Evolutionary conservation across 2,329 filamentous ascomycete genomes (phyloP).

Genomic region (Aspergillus tubingensis): DNA sequence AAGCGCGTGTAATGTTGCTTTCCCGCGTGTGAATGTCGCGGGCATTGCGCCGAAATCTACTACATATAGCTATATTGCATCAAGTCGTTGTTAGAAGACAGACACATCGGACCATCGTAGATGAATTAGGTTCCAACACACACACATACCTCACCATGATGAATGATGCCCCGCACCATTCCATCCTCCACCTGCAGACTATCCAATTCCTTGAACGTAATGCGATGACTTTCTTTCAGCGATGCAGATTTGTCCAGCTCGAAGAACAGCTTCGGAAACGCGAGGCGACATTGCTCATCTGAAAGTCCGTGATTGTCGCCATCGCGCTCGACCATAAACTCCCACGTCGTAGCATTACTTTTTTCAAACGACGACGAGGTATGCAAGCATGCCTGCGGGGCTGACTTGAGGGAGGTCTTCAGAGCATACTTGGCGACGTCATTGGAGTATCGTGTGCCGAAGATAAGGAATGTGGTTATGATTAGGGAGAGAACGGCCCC

Average conservation of each 20-base stretch:
- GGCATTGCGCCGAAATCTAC: slow-evolving; percentile 38
- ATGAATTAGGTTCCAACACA: slow-evolving; percentile 14
- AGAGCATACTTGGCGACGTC: slow-evolving; percentile 24
- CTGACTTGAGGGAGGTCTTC: slow-evolving; percentile 17
- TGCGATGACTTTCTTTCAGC: slow-evolving; percentile 22
- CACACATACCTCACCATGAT: slow-evolving; percentile 40
- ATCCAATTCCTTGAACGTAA: slow-evolving; percentile 40
- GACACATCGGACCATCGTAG: not conserved
- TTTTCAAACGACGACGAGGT: not conserved
- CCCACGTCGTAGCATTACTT: slow-evolving; percentile 27
- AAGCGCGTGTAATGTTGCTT: slow-evolving; percentile 50
- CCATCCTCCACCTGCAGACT: slow-evolving; percentile 35
- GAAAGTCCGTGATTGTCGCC: slow-evolving; percentile 41
- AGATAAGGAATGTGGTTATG: slow-evolving; percentile 31
- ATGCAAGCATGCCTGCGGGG: slow-evolving; percentile 8
- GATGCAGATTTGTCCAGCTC: slow-evolving; percentile 39
- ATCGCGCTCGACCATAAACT: slow-evolving; percentile 37
- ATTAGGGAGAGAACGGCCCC: slow-evolving; percentile 31
- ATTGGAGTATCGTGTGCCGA: slow-evolving; percentile 19
- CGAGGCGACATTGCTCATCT: slow-evolving; percentile 38
- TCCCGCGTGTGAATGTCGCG: slow-evolving; percentile 38
- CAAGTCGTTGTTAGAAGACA: not conserved
- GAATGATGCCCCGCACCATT: slow-evolving; percentile 41
- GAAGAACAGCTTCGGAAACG: slow-evolving; percentile 44
- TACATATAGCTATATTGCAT: slow-evolving; percentile 36